These are phyloP conservation scores for Candida lessepsii DNA, from an alignment of 805 yeast species.

Conservation along the genomic window DNA sequence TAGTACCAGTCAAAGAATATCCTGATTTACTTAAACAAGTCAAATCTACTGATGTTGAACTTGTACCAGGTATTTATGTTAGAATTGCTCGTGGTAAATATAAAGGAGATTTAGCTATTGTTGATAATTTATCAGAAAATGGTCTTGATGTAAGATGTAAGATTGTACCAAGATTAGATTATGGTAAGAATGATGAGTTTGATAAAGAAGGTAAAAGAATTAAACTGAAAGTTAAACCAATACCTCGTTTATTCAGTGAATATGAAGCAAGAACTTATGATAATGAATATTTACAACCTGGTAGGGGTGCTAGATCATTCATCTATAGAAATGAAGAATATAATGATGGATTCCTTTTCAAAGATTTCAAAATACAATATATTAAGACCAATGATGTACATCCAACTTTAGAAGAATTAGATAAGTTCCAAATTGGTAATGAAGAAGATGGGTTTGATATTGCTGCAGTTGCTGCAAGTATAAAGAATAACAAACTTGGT, in stretches of 20 bases:
- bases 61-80: constrained; percentile 90
- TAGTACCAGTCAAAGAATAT: constrained; percentile 94
- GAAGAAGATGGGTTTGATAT: constrained; percentile 85
- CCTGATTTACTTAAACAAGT: constrained; percentile 90
- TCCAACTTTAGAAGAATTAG: constrained; percentile 86
- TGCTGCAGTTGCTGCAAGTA: constrained; percentile 80
- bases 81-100: constrained; percentile 88
- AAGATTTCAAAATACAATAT: constrained; percentile 80
- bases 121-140: constrained; percentile 89
- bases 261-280: constrained; percentile 87
- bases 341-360: constrained; percentile 80
- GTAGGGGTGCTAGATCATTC: constrained; percentile 58
- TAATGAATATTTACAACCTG: constrained; percentile 65
- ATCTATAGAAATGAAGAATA: constrained; percentile 86
- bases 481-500: constrained; percentile 50
- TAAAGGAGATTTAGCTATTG: constrained; percentile 89
- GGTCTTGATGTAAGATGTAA: constrained; percentile 94
- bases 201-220: constrained; percentile 46
- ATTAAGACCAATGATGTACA: constrained; percentile 78
- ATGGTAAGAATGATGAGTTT: constrained; percentile 62
- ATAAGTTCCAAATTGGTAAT: constrained; percentile 70
- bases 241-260: constrained; percentile 82
- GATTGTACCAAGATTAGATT: constrained; percentile 90
- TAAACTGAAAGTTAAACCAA: constrained; percentile 70
- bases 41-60: constrained; percentile 80